Percentiles rank a stretch among this genome's conserved stretches.
phyloP scores from a whole-genome alignment of 176 grass and related monocot species.

The Triticum dicoccoides region DNA sequence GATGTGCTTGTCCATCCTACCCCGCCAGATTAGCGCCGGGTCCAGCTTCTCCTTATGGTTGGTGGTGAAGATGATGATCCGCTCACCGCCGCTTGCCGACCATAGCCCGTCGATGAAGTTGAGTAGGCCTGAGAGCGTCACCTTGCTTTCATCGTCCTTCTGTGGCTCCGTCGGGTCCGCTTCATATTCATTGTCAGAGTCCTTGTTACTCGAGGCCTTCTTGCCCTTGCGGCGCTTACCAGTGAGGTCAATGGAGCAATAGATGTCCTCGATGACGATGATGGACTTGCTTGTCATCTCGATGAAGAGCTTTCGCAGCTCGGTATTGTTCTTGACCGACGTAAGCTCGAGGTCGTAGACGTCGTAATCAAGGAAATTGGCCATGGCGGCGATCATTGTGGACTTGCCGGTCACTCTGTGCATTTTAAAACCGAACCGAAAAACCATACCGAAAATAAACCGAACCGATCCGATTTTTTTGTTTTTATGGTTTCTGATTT shows the following conservation, averaged over 20 bases:
- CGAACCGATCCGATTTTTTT: no score
- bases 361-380: constrained; percentile 49
- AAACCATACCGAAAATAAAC: no score
- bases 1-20: constrained; percentile 86
- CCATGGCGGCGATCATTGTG: constrained; percentile 58
- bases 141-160: constrained; percentile 33
- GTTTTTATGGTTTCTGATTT: no score
- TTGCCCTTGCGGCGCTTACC: constrained; percentile 24
- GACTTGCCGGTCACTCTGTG: constrained; percentile 75
- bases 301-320: no score
- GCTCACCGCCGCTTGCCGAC: constrained; percentile 68
- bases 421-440: no score
- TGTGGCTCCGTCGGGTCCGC: background rate
- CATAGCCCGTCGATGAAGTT: constrained; percentile 83
- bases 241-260: constrained; percentile 65
- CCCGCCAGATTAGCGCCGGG: constrained; percentile 57
- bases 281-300: constrained; percentile 34
- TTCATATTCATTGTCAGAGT: background rate
- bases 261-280: constrained; percentile 91
- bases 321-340: constrained; percentile 7
- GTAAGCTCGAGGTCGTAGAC: constrained; percentile 48
- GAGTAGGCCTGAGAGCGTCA: constrained; percentile 66
- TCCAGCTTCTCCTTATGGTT: constrained; percentile 72
- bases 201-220: background rate
- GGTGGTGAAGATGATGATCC: constrained; percentile 73